phyloP scores from a whole-genome alignment of 768 basidiomycete species.

The Auricularia auricula-judae region DNA sequence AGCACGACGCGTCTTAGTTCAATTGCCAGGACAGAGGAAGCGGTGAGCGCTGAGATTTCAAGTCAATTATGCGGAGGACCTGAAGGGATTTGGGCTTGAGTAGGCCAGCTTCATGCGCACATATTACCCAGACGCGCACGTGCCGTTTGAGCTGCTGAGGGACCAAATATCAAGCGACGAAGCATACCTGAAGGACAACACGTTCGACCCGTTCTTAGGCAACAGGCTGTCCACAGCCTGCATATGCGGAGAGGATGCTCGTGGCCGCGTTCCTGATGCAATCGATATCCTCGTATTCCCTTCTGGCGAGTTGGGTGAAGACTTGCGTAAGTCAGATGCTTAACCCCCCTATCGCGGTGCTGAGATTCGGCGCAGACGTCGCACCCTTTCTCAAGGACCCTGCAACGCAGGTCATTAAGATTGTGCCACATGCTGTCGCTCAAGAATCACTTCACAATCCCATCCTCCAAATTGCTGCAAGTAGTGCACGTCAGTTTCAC shows the following conservation, averaged over 20 bases:
- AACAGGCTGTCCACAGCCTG: constrained; percentile 36
- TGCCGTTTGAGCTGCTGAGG: constrained; percentile 56
- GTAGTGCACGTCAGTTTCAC: background rate
- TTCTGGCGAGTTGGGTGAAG: constrained; percentile 44
- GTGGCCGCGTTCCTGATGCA: constrained; percentile 17
- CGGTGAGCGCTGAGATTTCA: constrained; percentile 30
- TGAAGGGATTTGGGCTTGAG: background rate
- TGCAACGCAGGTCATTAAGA: constrained; percentile 18
- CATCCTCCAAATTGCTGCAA: constrained; percentile 43
- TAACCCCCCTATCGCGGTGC: background rate
- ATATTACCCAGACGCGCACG: constrained; percentile 60
- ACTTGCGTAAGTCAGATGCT: constrained; percentile 34
- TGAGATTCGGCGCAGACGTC: constrained; percentile 30
- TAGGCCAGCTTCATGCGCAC: constrained; percentile 66
- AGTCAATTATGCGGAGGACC: constrained; percentile 1
- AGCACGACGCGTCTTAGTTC: constrained; percentile 22
- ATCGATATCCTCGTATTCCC: constrained; percentile 41
- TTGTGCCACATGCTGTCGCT: constrained; percentile 32
- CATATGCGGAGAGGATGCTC: constrained; percentile 15
- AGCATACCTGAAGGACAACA: constrained; percentile 20
- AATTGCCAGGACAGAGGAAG: constrained; percentile 40
- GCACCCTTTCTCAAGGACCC: constrained; percentile 25
- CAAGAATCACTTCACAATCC: constrained; percentile 49
- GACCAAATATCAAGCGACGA: constrained; percentile 39
- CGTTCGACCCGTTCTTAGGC: constrained; percentile 51